Evolutionary conservation across 495 filamentous ascomycete genomes (phyloP).

Genomic region (Tuber aestivum): DNA sequence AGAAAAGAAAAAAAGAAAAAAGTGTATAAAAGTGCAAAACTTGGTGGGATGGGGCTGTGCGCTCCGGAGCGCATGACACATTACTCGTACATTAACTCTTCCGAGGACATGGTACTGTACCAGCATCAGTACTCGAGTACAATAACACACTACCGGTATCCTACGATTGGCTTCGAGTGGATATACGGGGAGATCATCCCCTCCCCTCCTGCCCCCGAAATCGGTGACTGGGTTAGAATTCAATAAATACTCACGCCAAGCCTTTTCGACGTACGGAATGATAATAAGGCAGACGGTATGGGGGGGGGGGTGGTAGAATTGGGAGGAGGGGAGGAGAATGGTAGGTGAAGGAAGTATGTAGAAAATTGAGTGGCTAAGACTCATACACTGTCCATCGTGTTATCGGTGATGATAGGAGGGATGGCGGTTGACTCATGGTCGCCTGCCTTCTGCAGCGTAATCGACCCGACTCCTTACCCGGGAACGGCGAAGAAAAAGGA

Average conservation of each 20-base stretch:
- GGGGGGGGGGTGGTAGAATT: neutral
- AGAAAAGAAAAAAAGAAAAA: too few species aligned
- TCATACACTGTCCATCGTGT: neutral
- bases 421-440: neutral
- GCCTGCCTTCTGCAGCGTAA: neutral
- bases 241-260: neutral
- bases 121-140: neutral
- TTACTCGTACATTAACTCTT: neutral
- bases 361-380: neutral
- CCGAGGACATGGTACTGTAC: neutral
- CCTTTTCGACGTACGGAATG: neutral
- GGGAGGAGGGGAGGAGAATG: neutral
- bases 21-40: too few species aligned
- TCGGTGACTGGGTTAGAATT: neutral
- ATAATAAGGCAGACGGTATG: neutral
- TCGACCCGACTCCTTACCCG: neutral
- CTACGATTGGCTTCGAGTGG: neutral
- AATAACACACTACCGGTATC: too few species aligned
- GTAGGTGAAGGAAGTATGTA: neutral
- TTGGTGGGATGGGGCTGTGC: too few species aligned
- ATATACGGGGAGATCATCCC: neutral
- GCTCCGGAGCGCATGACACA: neutral
- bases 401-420: neutral
- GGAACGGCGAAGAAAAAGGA: neutral
- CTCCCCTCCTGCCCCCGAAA: neutral